Evolutionary conservation across 345 rosid genomes (phyloP), one percentile per base, ranked within the genome.

Genomic region (Sapria himalayana): DNA sequence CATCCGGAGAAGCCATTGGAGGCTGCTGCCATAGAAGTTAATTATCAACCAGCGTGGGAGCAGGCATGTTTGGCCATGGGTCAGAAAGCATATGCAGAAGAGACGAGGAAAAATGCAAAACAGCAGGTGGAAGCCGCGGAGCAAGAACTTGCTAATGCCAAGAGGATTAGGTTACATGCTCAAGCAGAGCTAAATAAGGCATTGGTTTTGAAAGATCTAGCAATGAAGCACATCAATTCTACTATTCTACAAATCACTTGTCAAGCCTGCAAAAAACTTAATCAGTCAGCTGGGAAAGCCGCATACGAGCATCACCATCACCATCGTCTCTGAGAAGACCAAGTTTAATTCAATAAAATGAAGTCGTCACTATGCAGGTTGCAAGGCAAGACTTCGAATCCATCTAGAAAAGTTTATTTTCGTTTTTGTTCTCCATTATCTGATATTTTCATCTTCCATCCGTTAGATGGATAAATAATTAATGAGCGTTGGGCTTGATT

Each of bases 101-200:
- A 76, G 45, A 71, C 73, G 12, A 70, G 92, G 59, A 57, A 54
- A 39, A 71, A 61, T 9, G 92, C 91, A 0, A 78, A 65, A 45
- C 48, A 67, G 25, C 80, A 73, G 76, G 67, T 74, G 21, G 85
- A 81, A 55, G 50, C 74, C 42, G 98, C 98, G 0, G 91, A 89
- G 53, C 64, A 18, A 41, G 94, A 89, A 54, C 71, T 78, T 20
- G 72, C 68, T 15, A 76, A 67, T 17, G 98, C 98, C 2, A 78
- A 72, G 66, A 59, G 62, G 54, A 70, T 76, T 35, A 66, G 94
- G 43, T 73, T 76, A 43, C 78, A 76, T 44, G 93, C 98, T 2
- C 85, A 66, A 22, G 67, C 81, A 1, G 94, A 82, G 65, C 34
- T 89, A 2, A 73, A 69, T 16, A 82, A 73, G 47, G 94, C 84